Conservation (phyloP, 768 basidiomycete genomes). For the Tulasnella sp. region DNA sequence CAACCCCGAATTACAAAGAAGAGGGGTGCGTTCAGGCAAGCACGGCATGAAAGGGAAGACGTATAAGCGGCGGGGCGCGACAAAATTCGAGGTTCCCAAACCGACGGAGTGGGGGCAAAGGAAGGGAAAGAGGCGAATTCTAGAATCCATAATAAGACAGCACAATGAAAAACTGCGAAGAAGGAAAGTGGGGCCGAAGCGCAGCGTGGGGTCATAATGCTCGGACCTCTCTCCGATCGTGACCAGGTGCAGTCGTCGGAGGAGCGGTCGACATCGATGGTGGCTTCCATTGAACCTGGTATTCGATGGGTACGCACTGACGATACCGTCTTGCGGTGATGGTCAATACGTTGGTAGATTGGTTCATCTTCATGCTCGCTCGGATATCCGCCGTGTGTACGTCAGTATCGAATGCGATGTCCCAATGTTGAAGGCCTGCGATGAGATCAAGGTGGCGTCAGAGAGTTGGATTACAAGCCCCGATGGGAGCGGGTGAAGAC, state of each 20-base stretch:
- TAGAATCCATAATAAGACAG: too few relatives aligned
- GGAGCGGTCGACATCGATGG: neutral
- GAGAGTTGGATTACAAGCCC: neutral
- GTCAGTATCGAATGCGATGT: constrained; percentile 10
- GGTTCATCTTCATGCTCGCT: constrained; percentile 14
- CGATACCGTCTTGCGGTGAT: constrained; percentile 11
- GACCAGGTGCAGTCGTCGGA: neutral
- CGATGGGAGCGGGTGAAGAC: neutral
- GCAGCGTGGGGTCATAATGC: neutral
- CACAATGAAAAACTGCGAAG: neutral
- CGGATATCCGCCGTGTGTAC: constrained; percentile 6
- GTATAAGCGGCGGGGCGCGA: too few relatives aligned
- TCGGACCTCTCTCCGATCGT: neutral
- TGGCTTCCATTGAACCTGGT: constrained; percentile 6
- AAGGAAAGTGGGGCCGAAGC: neutral
- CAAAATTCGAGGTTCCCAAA: too few relatives aligned
- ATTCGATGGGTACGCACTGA: constrained; percentile 12
- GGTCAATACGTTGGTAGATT: constrained; percentile 1
- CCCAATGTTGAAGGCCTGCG: constrained; percentile 12
- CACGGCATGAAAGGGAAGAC: too few relatives aligned
- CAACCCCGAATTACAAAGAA: too few relatives aligned
- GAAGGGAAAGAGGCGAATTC: too few relatives aligned
- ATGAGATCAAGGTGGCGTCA: neutral
- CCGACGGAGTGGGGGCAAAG: too few relatives aligned
- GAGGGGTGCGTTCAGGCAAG: too few relatives aligned